Evolutionary conservation across 108 stramenopile genomes (phyloP).

Genomic region (Chaetoceros tenuissimus): DNA sequence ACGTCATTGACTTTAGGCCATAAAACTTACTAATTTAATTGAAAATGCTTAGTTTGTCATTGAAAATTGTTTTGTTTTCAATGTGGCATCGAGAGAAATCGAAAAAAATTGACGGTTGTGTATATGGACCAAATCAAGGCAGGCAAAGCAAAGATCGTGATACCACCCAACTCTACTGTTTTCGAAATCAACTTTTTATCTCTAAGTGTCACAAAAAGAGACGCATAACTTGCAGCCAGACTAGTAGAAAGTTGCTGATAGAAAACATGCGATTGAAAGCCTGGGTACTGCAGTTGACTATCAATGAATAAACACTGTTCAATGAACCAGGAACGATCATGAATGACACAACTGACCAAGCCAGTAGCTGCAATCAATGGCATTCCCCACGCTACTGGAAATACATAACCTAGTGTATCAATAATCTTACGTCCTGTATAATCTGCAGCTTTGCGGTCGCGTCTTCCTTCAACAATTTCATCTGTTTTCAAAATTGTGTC

Average conservation of each 20-base stretch:
- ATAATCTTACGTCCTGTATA: conserved; percentile 7
- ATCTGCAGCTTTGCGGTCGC: conserved; percentile 15
- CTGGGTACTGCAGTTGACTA: neutral
- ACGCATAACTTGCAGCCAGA: neutral
- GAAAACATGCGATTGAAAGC: conserved; percentile 15
- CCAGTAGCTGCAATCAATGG: conserved; percentile 11
- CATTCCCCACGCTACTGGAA: conserved; percentile 15
- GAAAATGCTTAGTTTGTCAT: too few relatives aligned
- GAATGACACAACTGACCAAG: conserved; percentile 1
- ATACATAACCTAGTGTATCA: conserved; percentile 11
- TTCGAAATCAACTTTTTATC: conserved; percentile 4
- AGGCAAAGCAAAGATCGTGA: neutral
- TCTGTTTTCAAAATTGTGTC: conserved; percentile 16
- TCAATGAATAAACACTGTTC: conserved; percentile 22
- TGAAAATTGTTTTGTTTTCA: too few relatives aligned
- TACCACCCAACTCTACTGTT: neutral
- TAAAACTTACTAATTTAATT: too few relatives aligned
- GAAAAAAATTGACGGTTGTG: too few relatives aligned
- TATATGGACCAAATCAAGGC: too few relatives aligned
- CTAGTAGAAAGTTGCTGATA: neutral
- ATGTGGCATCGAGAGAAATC: too few relatives aligned
- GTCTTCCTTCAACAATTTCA: conserved; percentile 14
- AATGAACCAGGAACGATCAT: conserved; percentile 18
- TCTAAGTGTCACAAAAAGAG: conserved; percentile 1
- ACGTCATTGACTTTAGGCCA: too few relatives aligned